A percentile compares a stretch with the other conserved stretches of the same genome.
These are phyloP conservation scores for Melampsora larici-populina DNA, from an alignment of 1,284 basidiomycete genomes.

Conservation along the genomic window DNA sequence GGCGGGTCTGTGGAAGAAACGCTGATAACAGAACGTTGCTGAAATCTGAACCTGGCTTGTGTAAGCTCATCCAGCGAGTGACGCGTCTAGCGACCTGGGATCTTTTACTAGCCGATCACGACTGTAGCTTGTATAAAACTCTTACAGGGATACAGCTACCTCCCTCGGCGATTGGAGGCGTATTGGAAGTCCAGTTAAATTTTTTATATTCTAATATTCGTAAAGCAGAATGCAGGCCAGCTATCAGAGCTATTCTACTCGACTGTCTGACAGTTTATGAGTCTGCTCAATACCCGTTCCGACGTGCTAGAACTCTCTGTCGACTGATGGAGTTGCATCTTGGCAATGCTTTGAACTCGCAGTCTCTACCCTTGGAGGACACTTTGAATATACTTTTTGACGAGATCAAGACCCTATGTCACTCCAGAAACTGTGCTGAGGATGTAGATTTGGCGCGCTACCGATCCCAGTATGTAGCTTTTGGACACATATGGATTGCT, in stretches of 20 bases:
- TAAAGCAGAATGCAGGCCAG: slow-evolving; percentile 26
- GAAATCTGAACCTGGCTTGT: slow-evolving; percentile 15
- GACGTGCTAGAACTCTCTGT: slow-evolving; percentile 29
- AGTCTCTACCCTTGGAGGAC: slow-evolving; percentile 12
- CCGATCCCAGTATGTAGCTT: slow-evolving; percentile 13
- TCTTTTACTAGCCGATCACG: slow-evolving; percentile 18
- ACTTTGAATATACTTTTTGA: slow-evolving; percentile 10
- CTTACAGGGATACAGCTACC: slow-evolving; percentile 10
- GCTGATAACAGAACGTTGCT: slow-evolving; percentile 6
- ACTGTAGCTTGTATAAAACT: slow-evolving; percentile 35
- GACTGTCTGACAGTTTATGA: slow-evolving; percentile 35
- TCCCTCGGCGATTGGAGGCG: slow-evolving; percentile 15
- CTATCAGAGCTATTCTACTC: slow-evolving; percentile 18
- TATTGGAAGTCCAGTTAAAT: slow-evolving; percentile 40
- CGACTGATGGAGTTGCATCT: slow-evolving; percentile 41
- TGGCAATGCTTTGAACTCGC: slow-evolving; percentile 16
- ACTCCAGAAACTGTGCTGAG: slow-evolving; percentile 1
- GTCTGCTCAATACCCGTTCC: slow-evolving; percentile 17
- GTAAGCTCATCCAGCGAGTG: slow-evolving; percentile 37
- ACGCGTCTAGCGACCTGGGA: slow-evolving; percentile 40
- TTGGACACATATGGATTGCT: slow-evolving; percentile 36
- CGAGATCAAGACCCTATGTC: slow-evolving; percentile 20
- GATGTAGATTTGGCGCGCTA: slow-evolving; percentile 24
- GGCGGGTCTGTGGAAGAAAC: background rate
- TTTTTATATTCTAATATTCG: slow-evolving; percentile 31